Evolutionary conservation across 2,329 filamentous ascomycete species (phyloP), one percentile per base, ranked within the genome.

Genomic region (Zymoseptoria passerinii): DNA sequence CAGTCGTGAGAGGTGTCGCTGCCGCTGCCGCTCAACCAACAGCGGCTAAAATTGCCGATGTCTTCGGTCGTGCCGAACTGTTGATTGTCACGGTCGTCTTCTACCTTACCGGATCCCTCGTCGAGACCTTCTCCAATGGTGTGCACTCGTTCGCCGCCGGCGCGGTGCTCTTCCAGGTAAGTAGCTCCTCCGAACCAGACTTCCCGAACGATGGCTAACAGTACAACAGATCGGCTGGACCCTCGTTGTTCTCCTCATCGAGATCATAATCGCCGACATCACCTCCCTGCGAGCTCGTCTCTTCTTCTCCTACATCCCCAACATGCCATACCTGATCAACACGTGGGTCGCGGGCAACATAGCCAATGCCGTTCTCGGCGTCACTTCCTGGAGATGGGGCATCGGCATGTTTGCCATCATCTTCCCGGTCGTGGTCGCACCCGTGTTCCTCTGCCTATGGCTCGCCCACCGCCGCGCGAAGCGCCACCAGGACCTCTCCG

Each of bases 391-490:
- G 84, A 72, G 78, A 58, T 86, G 83, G 82, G 84, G 83, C 13
- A 77, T 84, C 23, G 83, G 83, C 62, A 86, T 86, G 82, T 86
- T 81, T 77, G 77, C 76, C 52, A 80, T 86, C 61, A 82, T 85
- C 53, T 85, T 82, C 65, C 80, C 83, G 0, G 73, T 82, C 7
- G 80, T 78, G 57, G 76, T 80, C 0, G 59, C 84, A 4, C 83
- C 84, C 1, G 74, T 86, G 0, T 71, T 86, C 65, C 61, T 77
- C 48, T 78, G 78, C 5, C 74, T 87, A 0, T 70, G 73, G 54
- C 65, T 81, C 48, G 79, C 83, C 13, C 74, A 76, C 9, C 76
- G 72, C 16, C 80, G 82, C 19, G 83, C 83, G 10, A 79, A 76
- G 64, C 78, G 75, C 59, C 66, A 72, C n/a, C 81, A 81, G 1